Evolutionary conservation across 805 yeast genomes (phyloP).

Genomic region (Yarrowia hollandica): DNA sequence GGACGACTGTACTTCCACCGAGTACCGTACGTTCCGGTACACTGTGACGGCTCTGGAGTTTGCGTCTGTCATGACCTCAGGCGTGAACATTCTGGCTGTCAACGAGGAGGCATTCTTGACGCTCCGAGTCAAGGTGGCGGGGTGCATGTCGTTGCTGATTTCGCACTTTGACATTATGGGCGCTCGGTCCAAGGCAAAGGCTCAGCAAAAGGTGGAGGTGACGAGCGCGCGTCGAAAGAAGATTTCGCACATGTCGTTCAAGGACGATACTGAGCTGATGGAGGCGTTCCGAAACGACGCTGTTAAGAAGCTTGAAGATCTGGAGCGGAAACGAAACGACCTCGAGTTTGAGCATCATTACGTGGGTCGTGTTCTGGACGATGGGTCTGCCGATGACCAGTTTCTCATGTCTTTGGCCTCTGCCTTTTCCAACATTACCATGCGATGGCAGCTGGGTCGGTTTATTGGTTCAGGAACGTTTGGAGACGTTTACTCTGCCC

Average conservation of each 20-base stretch:
- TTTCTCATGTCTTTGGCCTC: slow-evolving; percentile 84
- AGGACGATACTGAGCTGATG: slow-evolving; percentile 54
- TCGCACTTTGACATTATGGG: slow-evolving; percentile 99
- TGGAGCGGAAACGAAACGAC: slow-evolving; percentile 56
- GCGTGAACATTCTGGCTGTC: slow-evolving; percentile 80
- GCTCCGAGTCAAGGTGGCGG: slow-evolving; percentile 80
- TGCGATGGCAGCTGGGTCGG: slow-evolving; percentile 96
- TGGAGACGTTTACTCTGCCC: slow-evolving; percentile 91
- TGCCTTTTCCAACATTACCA: slow-evolving; percentile 82
- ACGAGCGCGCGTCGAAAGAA: slow-evolving; percentile 38
- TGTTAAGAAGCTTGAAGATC: slow-evolving; percentile 59
- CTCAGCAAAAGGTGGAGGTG: slow-evolving; percentile 49
- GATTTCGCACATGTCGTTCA: slow-evolving; percentile 47
- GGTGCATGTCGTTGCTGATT: slow-evolving; percentile 88
- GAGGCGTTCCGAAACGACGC: slow-evolving; percentile 65
- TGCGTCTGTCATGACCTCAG: slow-evolving; percentile 91
- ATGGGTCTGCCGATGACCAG: slow-evolving; percentile 81
- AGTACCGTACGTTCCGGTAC: slow-evolving; percentile 89
- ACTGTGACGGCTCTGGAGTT: slow-evolving; percentile 93
- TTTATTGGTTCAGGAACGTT: slow-evolving; percentile 94
- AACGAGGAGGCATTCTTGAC: slow-evolving; percentile 71
- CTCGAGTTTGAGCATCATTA: slow-evolving; percentile 48
- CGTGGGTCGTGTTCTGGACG: slow-evolving; percentile 89
- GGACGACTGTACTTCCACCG: slow-evolving; percentile 93
- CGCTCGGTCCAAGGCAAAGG: slow-evolving; percentile 71